Evolutionary conservation across 2,329 filamentous ascomycete genomes (phyloP).

Genomic region (Ceratocystis smalleyi): DNA sequence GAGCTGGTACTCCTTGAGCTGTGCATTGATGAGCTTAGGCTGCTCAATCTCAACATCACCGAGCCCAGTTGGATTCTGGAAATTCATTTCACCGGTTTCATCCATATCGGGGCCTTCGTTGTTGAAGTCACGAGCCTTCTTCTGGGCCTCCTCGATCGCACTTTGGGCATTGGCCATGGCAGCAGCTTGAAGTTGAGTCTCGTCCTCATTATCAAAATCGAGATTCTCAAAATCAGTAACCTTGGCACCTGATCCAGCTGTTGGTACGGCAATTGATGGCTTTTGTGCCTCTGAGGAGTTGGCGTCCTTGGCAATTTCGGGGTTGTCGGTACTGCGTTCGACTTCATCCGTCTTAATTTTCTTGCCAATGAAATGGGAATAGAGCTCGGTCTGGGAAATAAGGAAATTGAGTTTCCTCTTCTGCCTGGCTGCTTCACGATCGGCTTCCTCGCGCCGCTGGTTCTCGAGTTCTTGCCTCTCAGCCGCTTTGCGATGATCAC

Average conservation of each 20-base stretch:
- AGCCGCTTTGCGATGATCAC: conserved; percentile 81
- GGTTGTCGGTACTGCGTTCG: conserved; percentile 74
- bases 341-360: conserved; percentile 98
- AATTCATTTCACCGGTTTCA: conserved; percentile 97
- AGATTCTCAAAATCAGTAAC: conserved; percentile 90
- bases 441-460: conserved; percentile 89
- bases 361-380: conserved; percentile 98
- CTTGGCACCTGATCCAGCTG: conserved; percentile 43
- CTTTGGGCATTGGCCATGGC: conserved; percentile 93
- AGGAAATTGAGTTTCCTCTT: conserved; percentile 99
- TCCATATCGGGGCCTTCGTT: conserved; percentile 54
- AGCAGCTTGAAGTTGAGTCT: conserved; percentile 61
- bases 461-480: conserved; percentile 94
- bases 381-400: conserved; percentile 95
- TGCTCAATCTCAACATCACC: conserved; percentile 90
- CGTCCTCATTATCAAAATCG: conserved; percentile 90
- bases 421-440: conserved; percentile 91
- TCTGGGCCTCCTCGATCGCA: conserved; percentile 84
- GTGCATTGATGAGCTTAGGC: conserved; percentile 80
- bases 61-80: conserved; percentile 92
- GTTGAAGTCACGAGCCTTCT: conserved; percentile 87
- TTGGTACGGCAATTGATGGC: conserved; percentile 36
- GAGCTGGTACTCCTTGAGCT: conserved; percentile 95
- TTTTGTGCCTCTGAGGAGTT: conserved; percentile 29
- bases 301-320: conserved; percentile 47